phyloP scores from a whole-genome alignment of 2,329 filamentous ascomycete species.

The Cercospora sojina region DNA sequence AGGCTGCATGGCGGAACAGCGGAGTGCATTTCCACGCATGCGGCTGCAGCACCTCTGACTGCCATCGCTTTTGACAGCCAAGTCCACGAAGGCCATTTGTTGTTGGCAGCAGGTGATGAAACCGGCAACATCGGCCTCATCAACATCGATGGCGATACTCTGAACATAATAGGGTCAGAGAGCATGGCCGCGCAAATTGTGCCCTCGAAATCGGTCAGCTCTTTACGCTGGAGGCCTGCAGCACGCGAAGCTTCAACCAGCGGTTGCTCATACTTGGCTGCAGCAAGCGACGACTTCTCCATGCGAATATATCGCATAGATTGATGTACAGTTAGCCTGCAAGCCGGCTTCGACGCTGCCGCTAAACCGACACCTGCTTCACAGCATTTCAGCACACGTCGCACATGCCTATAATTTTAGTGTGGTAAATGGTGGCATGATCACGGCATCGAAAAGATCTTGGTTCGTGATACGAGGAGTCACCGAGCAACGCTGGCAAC shows the following conservation, averaged over 20 bases:
- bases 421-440: neutral
- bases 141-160: slow-evolving; percentile 12
- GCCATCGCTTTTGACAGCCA: slow-evolving; percentile 34
- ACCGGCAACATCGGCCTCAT: slow-evolving; percentile 30
- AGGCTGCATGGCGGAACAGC: slow-evolving; percentile 32
- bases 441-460: neutral
- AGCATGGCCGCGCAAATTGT: slow-evolving; percentile 19
- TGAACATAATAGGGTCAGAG: slow-evolving; percentile 13
- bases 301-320: slow-evolving; percentile 37
- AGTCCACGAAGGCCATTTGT: neutral
- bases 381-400: neutral
- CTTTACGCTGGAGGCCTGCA: slow-evolving; percentile 35
- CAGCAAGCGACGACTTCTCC: slow-evolving; percentile 45
- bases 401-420: neutral
- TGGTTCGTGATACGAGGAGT: neutral
- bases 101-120: slow-evolving; percentile 35
- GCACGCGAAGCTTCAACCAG: neutral
- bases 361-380: neutral
- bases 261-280: slow-evolving; percentile 36
- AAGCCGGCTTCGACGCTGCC: neutral
- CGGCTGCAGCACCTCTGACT: slow-evolving; percentile 35
- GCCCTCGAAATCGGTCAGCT: slow-evolving; percentile 32
- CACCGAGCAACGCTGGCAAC: neutral
- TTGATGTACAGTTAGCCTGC: neutral
- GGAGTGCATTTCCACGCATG: slow-evolving; percentile 30